A percentile compares a stretch with the other conserved stretches of the same genome.
These are phyloP conservation scores for Podosphaera xanthii DNA, from an alignment of 2,329 filamentous ascomycete genomes.

Conservation along the genomic window DNA sequence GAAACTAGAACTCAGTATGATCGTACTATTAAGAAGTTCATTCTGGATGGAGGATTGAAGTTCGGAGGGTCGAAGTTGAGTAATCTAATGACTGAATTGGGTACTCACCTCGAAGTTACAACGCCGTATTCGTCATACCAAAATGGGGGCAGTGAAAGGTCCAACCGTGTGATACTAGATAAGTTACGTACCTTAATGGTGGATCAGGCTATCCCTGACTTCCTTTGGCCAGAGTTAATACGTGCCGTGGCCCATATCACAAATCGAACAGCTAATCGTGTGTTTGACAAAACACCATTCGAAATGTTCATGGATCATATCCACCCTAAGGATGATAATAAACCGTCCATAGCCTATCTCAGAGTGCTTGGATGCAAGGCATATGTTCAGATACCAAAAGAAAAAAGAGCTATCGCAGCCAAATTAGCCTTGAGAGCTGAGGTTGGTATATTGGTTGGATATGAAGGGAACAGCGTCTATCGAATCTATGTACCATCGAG, in stretches of 20 bases:
- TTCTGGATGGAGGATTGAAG: neutral
- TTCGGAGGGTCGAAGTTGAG: neutral
- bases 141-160: neutral
- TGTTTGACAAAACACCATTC: neutral
- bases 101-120: slow-evolving; percentile 1
- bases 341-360: neutral
- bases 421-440: slow-evolving; percentile 1
- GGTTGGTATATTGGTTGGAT: slow-evolving; percentile 1
- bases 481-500: neutral
- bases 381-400: neutral
- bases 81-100: neutral
- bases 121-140: neutral
- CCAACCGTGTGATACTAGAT: neutral
- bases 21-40: neutral
- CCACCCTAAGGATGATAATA: neutral
- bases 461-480: neutral
- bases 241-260: too few relatives aligned
- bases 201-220: neutral
- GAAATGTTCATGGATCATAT: neutral
- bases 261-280: neutral
- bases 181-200: neutral
- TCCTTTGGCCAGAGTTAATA: neutral
- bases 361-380: slow-evolving; percentile 1
- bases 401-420: neutral
- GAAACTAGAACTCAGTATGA: neutral